phyloP scores from a whole-genome alignment of 257 asterid species.

The Marsdenia floribunda region DNA sequence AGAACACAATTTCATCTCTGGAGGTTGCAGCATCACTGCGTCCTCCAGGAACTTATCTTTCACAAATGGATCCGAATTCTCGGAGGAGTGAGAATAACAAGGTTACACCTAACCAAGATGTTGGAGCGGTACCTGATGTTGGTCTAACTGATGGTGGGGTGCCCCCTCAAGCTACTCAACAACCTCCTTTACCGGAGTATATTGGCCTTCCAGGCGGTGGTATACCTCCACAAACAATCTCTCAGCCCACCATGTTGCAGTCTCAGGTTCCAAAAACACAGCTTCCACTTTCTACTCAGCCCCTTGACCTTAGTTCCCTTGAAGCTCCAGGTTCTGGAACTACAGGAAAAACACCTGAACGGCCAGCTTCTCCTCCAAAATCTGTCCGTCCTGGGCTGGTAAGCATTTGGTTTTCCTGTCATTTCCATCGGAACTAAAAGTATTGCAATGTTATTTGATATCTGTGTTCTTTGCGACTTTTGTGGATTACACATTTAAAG shows the following conservation, averaged over 20 bases:
- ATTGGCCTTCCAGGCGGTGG: slow-evolving; percentile 89
- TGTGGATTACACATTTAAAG: background rate
- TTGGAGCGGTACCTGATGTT: slow-evolving; percentile 36
- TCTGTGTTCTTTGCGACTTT: background rate
- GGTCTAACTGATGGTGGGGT: slow-evolving; percentile 73
- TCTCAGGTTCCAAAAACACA: slow-evolving; percentile 40
- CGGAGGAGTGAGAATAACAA: slow-evolving; percentile 44
- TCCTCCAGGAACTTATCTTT: slow-evolving; percentile 75
- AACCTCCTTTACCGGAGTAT: slow-evolving; percentile 43
- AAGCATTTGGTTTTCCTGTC: slow-evolving; percentile 19
- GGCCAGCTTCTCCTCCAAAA: slow-evolving; percentile 76
- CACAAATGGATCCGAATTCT: slow-evolving; percentile 63
- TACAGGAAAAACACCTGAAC: slow-evolving; percentile 51
- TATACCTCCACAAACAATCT: slow-evolving; percentile 60
- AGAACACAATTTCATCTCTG: slow-evolving; percentile 83
- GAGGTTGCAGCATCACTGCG: slow-evolving; percentile 82
- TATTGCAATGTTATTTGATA: background rate
- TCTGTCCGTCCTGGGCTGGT: slow-evolving; percentile 99
- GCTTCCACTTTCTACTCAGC: slow-evolving; percentile 53
- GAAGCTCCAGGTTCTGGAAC: slow-evolving; percentile 68
- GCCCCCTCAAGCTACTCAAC: slow-evolving; percentile 75
- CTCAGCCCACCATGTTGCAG: slow-evolving; percentile 47
- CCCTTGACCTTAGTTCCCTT: slow-evolving; percentile 95
- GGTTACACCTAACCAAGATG: slow-evolving; percentile 45
- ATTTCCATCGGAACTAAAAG: background rate